A percentile compares a stretch with the other conserved stretches of the same genome.
phyloP scores from a whole-genome alignment of 352 stramenopile genomes.

The Pythium sp. region DNA sequence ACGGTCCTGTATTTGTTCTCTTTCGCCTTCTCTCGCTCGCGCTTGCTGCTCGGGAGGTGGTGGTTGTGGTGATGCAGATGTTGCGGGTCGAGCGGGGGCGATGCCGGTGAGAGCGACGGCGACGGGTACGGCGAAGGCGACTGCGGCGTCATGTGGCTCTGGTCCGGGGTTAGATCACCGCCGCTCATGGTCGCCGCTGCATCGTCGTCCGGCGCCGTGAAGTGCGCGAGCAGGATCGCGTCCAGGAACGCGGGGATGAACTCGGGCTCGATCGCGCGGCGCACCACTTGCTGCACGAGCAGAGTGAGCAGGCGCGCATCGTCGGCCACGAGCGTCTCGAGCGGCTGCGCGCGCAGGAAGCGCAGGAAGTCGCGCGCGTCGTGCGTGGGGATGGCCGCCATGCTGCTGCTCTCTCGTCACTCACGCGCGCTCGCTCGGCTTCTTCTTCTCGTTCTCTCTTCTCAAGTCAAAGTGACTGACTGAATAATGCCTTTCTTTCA shows the following conservation, averaged over 20 bases:
- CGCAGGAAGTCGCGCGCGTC: constrained; percentile 18
- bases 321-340: constrained; percentile 9
- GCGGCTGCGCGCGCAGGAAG: constrained; percentile 21
- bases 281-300: constrained; percentile 21
- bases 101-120: constrained; percentile 19
- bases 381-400: constrained; percentile 21
- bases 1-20: constrained; percentile 14
- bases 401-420: neutral
- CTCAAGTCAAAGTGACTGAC: neutral
- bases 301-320: constrained; percentile 15
- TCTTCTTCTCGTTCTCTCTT: constrained; percentile 2
- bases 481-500: neutral
- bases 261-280: constrained; percentile 22
- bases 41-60: constrained; percentile 6
- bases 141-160: constrained; percentile 15
- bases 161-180: constrained; percentile 14
- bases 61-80: constrained; percentile 2
- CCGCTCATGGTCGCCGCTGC: constrained; percentile 13
- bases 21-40: constrained; percentile 11
- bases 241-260: constrained; percentile 37
- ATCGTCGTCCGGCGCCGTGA: constrained; percentile 2
- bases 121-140: constrained; percentile 17
- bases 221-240: constrained; percentile 47
- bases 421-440: neutral
- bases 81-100: constrained; percentile 16